Percentiles rank a stretch among this genome's conserved stretches.
Evolutionary conservation across 352 stramenopile species (phyloP).

Genomic region (Thalassiosira exigua): DNA sequence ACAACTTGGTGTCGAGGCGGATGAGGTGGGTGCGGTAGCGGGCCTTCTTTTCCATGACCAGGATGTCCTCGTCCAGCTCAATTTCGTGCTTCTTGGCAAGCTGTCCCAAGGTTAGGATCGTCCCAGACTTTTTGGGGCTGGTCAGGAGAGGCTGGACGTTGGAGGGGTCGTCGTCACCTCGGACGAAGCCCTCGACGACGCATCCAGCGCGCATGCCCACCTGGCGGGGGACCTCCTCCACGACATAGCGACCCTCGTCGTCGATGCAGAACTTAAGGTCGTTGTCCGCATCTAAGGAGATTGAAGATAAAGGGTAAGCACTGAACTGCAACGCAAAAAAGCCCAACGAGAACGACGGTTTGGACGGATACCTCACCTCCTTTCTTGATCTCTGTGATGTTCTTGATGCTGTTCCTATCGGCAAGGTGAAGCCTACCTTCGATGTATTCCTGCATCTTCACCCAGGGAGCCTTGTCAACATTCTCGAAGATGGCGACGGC

Average conservation of each 20-base stretch:
- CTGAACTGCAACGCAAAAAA: not conserved
- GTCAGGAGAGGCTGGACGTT: slow-evolving; percentile 38
- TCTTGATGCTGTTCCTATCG: slow-evolving; percentile 47
- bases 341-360: not conserved
- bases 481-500: slow-evolving; percentile 81
- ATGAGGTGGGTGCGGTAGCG: slow-evolving; percentile 69
- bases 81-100: slow-evolving; percentile 53
- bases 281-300: slow-evolving; percentile 45
- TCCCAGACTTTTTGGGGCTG: not conserved
- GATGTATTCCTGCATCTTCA: slow-evolving; percentile 67
- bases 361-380: not conserved
- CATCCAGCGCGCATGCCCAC: slow-evolving; percentile 51
- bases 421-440: slow-evolving; percentile 44
- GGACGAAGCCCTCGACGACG: slow-evolving; percentile 57
- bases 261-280: slow-evolving; percentile 60
- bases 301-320: not conserved
- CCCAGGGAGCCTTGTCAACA: slow-evolving; percentile 80
- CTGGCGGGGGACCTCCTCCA: slow-evolving; percentile 46
- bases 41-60: slow-evolving; percentile 63
- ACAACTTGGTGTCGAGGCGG: slow-evolving; percentile 78
- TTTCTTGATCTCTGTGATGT: slow-evolving; percentile 48
- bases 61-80: slow-evolving; percentile 47
- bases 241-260: slow-evolving; percentile 51
- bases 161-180: slow-evolving; percentile 20
- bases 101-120: slow-evolving; percentile 36